Base-by-base conservation (phyloP, 2,329 filamentous ascomycete species). In the Cytospora piceicola region DNA sequence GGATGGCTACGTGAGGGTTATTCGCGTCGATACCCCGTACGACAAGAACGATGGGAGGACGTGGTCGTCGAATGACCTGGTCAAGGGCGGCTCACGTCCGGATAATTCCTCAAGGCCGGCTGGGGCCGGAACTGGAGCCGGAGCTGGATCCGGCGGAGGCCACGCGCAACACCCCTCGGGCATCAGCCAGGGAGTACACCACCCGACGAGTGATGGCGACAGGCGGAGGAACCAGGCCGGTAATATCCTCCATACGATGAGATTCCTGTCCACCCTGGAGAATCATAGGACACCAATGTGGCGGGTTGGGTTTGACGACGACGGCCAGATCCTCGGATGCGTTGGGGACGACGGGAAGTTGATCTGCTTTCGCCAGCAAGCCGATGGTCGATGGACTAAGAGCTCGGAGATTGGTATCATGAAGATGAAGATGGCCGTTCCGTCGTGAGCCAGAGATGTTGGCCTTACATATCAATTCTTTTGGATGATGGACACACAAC, bases 1-100 rank as follows among this genome's bases (percentile, higher is more conserved):
- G 76, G 95, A 99, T 75, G 94, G 95, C 3, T 89, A 88, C 71
- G 88, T 97, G 51, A 86, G 94, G 51, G 90, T 99, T n/a, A 97
- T 96, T 73, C 88, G 94, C 71, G 77, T 96, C 22, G 87, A 89
- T 42, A 90, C 90, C 0, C 83, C 85, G 0, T 78, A 78, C 67
- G 75, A 71, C 69, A 78, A 73, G 68, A 80, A 76, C 67, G 84
- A 79, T 71, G 83, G 76, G 56, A 83, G 80, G 70, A 79, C 78
- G 7, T 88, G 82, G 84, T 79, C 82, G 6, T 75, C 77, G 8
- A 73, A 77, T 7, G 80, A 84, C 67, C 75, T 86, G 20, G 71
- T 78, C 46, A 81, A 77, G 52, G 74, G 76, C 20, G 73, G 75
- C 17, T 65, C 64, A 29, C 68, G 66, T 4, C 39, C 65, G 1